A percentile compares a stretch with the other conserved stretches of the same genome.
Conservation (phyloP, 345 rosid species). For the Anacardium occidentale region DNA sequence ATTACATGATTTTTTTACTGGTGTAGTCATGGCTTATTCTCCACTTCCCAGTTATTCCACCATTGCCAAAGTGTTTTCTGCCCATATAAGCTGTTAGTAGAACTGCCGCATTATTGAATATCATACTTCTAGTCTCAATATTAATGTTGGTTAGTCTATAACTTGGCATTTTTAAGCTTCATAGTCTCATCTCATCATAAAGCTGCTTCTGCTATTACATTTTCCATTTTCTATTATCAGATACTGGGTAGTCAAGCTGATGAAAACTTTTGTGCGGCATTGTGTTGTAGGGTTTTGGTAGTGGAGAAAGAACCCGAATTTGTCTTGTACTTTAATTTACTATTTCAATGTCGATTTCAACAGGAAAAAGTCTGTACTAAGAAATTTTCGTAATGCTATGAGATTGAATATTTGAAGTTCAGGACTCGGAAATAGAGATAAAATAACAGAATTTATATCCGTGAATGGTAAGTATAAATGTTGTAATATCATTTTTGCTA, state of each 20-base stretch:
- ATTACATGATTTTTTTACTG: not conserved
- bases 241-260: not conserved
- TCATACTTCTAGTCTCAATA: not conserved
- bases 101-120: not conserved
- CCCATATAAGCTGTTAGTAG: not conserved
- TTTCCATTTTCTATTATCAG: not conserved
- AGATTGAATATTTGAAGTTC: too few species aligned
- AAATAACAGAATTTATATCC: too few species aligned
- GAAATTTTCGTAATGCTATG: too few species aligned
- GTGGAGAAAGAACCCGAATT: too few species aligned
- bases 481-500: too few species aligned
- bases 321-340: too few species aligned
- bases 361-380: too few species aligned
- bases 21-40: not conserved
- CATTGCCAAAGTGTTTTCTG: not conserved
- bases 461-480: too few species aligned
- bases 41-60: conserved; percentile 2
- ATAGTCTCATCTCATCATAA: too few species aligned
- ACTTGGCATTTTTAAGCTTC: not conserved
- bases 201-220: not conserved
- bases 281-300: not conserved
- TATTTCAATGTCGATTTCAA: too few species aligned
- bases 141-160: not conserved
- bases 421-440: too few species aligned
- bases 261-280: not conserved